Evolutionary conservation across 805 yeast species (phyloP).

Genomic region (Zygotorulaspora danielsina): DNA sequence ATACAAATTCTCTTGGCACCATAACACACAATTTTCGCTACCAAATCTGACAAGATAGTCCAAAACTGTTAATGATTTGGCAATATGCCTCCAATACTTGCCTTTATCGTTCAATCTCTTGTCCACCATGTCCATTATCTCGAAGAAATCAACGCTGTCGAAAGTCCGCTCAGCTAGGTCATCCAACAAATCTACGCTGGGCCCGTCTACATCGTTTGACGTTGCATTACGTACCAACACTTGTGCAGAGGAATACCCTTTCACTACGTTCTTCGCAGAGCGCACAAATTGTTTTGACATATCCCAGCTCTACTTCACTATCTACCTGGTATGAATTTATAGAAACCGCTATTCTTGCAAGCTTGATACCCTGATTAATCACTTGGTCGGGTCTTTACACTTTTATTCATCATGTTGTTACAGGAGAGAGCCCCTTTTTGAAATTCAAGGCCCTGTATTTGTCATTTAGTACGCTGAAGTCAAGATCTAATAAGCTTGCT

Average conservation of each 20-base stretch:
- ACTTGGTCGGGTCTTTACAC: too few relatives aligned
- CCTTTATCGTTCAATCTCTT: constrained; percentile 90
- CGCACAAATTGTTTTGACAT: constrained; percentile 79
- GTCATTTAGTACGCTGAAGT: neutral
- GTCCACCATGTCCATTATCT: constrained; percentile 91
- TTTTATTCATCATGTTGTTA: too few relatives aligned
- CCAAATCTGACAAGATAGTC: constrained; percentile 84
- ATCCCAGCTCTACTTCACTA: too few relatives aligned
- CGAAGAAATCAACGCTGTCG: constrained; percentile 69
- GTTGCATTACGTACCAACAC: constrained; percentile 88
- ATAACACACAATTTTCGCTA: constrained; percentile 78
- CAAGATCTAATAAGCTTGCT: neutral
- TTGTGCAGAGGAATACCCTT: constrained; percentile 85
- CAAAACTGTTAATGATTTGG: constrained; percentile 78
- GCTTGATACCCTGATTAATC: too few relatives aligned
- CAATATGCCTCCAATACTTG: constrained; percentile 93
- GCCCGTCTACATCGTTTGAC: constrained; percentile 80
- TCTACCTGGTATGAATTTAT: too few relatives aligned
- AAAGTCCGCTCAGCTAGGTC: constrained; percentile 73
- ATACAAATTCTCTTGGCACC: constrained; percentile 88
- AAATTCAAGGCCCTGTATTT: neutral
- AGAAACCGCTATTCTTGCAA: too few relatives aligned
- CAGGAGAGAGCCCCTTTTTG: constrained; percentile 2
- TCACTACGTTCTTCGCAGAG: constrained; percentile 67
- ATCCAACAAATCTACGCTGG: constrained; percentile 75